Evolutionary conservation across 768 basidiomycete species (phyloP).

Genomic region (Lepiota subincarnata): DNA sequence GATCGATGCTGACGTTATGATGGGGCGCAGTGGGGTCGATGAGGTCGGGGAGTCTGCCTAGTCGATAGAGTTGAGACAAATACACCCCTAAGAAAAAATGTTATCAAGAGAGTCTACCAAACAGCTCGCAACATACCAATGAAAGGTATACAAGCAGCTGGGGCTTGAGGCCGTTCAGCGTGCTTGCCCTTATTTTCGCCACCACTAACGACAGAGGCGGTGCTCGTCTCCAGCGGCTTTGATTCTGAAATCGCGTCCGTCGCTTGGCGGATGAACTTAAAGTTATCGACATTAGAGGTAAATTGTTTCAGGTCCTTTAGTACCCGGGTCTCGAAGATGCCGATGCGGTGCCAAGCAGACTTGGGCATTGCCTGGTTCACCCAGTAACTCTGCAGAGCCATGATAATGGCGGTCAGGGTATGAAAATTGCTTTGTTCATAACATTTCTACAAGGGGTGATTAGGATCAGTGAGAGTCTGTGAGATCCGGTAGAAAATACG

Average conservation of each 20-base stretch:
- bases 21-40: conserved; percentile 82
- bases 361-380: conserved; percentile 65
- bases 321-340: conserved; percentile 68
- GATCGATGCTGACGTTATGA: conserved; percentile 61
- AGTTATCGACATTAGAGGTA: conserved; percentile 60
- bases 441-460: conserved; percentile 54
- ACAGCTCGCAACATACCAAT: conserved; percentile 48
- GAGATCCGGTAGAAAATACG: conserved; percentile 3
- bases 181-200: conserved; percentile 36
- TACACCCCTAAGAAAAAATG: conserved; percentile 55
- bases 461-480: neutral
- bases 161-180: conserved; percentile 33
- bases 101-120: neutral
- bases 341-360: conserved; percentile 57
- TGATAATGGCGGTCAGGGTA: conserved; percentile 74
- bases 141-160: conserved; percentile 74
- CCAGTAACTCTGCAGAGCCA: conserved; percentile 68
- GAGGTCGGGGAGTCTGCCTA: conserved; percentile 68
- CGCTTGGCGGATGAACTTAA: conserved; percentile 67
- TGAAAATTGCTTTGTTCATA: conserved; percentile 76
- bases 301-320: conserved; percentile 69
- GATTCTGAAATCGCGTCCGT: conserved; percentile 62
- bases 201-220: conserved; percentile 49
- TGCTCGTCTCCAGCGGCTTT: conserved; percentile 51
- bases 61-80: conserved; percentile 63